Base-by-base conservation (phyloP, 2,329 filamentous ascomycete species). In the Blastomyces silverae region DNA sequence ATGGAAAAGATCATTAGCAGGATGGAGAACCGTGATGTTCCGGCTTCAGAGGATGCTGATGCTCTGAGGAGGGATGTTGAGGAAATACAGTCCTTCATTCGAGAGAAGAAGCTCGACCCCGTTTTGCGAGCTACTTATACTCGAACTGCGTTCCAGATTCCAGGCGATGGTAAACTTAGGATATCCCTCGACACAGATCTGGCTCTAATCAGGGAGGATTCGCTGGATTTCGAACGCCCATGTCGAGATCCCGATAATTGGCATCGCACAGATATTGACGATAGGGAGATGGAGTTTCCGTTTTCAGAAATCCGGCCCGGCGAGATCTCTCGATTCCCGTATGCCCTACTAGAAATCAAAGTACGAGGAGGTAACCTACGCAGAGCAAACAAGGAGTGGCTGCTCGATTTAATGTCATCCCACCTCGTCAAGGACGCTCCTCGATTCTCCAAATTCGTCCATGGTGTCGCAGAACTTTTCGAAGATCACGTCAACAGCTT, bases 401-500 rank as follows among this genome's bases (percentile, higher is more conserved):
- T 97, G 44, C 86, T 92, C 70, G 94, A 99, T 70, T 80, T 99
- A 70, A 97, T 96, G 86, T 84, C 85, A 62, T 97, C 92, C 5
- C 93, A 99, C 76, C 84, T 99, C 4, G 90, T 99, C 68, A 92
- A 96, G 74, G 87, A 92, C 57, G 88, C 90, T 0, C 91, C 92
- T 1, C 87, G 89, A 61, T 99, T 99, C 79, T 97, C 92, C 71
- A 99, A 99, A 76, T 99, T 97, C 71, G 89, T 96, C 2, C 93
- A 99, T 72, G 94, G 94, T 67, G 88, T 95, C 4, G 92, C 93
- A 8, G 88, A 89, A 50, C 83, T 99, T 1, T 97, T 97, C 70
- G 94, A 97, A 72, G 91, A 99, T 76, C 87, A 96, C 73, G 92
- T 99, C 76, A 97, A 97, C 79, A 92, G 87, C 67, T 87, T 97